Base-by-base conservation (phyloP, 106 monocot genomes). In the Apostasia shenzhenica region DNA sequence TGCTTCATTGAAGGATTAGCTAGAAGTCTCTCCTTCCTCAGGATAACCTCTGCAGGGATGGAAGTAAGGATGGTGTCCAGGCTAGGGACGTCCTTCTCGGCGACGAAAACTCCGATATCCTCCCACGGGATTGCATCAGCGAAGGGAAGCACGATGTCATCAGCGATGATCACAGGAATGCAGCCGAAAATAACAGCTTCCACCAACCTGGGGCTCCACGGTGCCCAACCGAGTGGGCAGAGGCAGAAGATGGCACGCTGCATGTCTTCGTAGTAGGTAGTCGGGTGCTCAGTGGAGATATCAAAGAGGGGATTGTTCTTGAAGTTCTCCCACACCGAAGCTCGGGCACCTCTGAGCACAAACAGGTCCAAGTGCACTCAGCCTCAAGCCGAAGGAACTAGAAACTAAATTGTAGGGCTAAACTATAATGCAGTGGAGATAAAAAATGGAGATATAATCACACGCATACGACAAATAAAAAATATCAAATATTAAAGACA, bases 231-330 rank as follows among this genome's bases (percentile, higher is more conserved):
- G 54, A 87, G 48, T 3, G 87, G 87, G 45, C 87, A 87, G 40
- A 87, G 61, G 78, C 87, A 87, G 80, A 87, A 87, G 47, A 87
- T 69, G 3, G 86, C 76, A 1, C 86, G 73, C 14, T 86, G 86
- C 86, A 86, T 86, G 74, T 86, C 86, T 72, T 86, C 86, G 11
- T 87, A 87, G 72, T 87, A 87, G 12, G 87, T 87, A 8, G 78
- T 72, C 1, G 87, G 83, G 62, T 87, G 87, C 54, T 87, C 87
- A 1, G 74, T 81, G 1, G 87, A 87, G 26, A 87, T 87, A 75
- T 87, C 87, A 12, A 87, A 87, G 8, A 87, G 77, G 41, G 83
- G 87, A 48, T 87, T 87, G 75, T 83, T 75, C 74, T 87, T 87
- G 63, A 87, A 87, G 56, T 87, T 87, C 71, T 83, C 87, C 87